These are phyloP conservation scores for Jatropha multifida DNA, from an alignment of 441 rosid genomes.

Conservation along the genomic window DNA sequence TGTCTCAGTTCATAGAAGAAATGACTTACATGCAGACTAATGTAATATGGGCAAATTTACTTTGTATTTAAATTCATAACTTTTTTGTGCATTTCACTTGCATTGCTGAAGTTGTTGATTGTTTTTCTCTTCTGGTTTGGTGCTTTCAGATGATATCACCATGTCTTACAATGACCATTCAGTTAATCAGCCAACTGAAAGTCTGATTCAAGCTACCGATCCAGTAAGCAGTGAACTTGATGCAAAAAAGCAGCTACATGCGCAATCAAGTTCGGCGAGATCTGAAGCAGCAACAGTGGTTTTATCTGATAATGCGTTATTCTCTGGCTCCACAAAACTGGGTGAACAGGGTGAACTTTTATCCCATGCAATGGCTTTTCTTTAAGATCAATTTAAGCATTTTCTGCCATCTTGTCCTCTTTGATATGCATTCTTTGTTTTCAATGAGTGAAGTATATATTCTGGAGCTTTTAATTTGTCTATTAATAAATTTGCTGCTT, in stretches of 20 bases:
- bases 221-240: slow-evolving; percentile 20
- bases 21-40: neutral
- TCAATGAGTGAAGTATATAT: neutral
- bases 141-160: slow-evolving; percentile 70
- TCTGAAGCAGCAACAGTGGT: slow-evolving; percentile 20
- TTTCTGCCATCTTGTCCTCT: slow-evolving; percentile 3
- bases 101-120: slow-evolving; percentile 7
- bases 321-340: slow-evolving; percentile 18
- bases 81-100: neutral
- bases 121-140: slow-evolving; percentile 13
- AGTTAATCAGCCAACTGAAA: slow-evolving; percentile 26
- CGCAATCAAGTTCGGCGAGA: slow-evolving; percentile 22
- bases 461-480: slow-evolving; percentile 10
- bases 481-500: neutral
- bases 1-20: slow-evolving; percentile 11
- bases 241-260: slow-evolving; percentile 24
- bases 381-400: neutral
- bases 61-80: neutral
- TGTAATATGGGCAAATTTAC: slow-evolving; percentile 3
- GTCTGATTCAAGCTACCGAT: slow-evolving; percentile 13
- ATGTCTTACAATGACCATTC: slow-evolving; percentile 41
- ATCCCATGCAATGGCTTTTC: neutral
- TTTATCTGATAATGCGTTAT: slow-evolving; percentile 17
- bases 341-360: slow-evolving; percentile 35
- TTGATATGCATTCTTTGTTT: neutral